Conservation (phyloP, 257 asterid genomes). For the Solanum sitiens region DNA sequence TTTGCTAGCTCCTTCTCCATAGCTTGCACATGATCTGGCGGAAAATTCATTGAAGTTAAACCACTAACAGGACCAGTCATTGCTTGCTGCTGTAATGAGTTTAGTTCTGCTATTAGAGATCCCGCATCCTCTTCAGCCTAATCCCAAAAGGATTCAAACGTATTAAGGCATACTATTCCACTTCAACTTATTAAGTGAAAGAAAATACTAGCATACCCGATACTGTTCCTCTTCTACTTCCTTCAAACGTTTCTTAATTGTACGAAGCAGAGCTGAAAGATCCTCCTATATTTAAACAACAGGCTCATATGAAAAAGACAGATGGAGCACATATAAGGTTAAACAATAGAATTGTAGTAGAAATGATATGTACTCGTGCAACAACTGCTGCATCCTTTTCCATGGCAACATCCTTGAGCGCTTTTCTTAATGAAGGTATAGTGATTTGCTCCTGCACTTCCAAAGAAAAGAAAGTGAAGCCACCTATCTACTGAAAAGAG, state of each 20-base stretch:
- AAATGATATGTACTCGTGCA: constrained; percentile 53
- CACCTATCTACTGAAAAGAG: background rate
- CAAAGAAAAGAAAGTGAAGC: background rate
- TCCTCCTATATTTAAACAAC: constrained; percentile 65
- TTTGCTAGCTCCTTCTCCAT: constrained; percentile 67
- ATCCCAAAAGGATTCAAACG: constrained; percentile 11
- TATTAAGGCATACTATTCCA: background rate
- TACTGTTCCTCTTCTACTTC: constrained; percentile 99
- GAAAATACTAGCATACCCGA: constrained; percentile 40
- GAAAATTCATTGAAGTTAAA: constrained; percentile 30
- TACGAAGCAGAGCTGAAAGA: constrained; percentile 88
- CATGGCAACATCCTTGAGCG: constrained; percentile 94
- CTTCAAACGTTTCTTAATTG: constrained; percentile 66
- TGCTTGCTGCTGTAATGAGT: constrained; percentile 79
- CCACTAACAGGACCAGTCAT: constrained; percentile 39
- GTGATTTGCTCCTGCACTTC: constrained; percentile 70
- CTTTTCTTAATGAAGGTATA: constrained; percentile 79
- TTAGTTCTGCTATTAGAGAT: constrained; percentile 75
- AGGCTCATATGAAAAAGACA: constrained; percentile 6
- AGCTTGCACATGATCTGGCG: constrained; percentile 61
- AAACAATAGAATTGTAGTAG: background rate
- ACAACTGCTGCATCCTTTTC: constrained; percentile 99
- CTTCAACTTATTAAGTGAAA: background rate
- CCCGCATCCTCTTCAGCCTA: constrained; percentile 99
- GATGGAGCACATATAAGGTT: background rate